phyloP scores from a whole-genome alignment of 2,329 filamentous ascomycete genomes.

The Fusarium compactum region DNA sequence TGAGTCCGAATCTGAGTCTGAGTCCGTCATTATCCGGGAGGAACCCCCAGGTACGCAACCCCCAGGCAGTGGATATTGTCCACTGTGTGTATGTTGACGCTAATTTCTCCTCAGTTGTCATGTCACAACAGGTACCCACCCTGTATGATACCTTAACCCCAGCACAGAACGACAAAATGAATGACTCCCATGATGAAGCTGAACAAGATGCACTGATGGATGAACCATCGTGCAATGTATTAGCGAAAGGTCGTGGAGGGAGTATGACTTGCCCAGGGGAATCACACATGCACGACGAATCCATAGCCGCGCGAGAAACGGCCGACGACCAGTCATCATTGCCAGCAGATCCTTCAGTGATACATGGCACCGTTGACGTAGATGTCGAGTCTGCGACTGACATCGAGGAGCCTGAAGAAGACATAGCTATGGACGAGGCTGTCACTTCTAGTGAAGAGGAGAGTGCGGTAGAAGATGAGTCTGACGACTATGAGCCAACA shows the following conservation, averaged over 20 bases:
- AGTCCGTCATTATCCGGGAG: conserved; percentile 25
- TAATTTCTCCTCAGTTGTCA: conserved; percentile 34
- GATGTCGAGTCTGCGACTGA: conserved; percentile 1
- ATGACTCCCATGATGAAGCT: neutral
- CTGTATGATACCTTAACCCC: neutral
- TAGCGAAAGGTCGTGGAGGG: neutral
- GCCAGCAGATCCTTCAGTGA: neutral
- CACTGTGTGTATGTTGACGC: conserved; percentile 5
- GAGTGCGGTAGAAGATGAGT: conserved; percentile 46
- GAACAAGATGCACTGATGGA: conserved; percentile 24
- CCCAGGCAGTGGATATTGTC: conserved; percentile 2
- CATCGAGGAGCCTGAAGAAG: conserved; percentile 29
- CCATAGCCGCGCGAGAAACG: neutral
- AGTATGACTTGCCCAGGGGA: neutral
- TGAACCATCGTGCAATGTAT: conserved; percentile 3
- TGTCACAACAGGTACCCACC: neutral
- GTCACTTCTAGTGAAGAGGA: conserved; percentile 45
- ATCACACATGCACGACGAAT: neutral
- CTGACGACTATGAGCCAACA: conserved; percentile 69
- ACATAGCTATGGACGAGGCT: conserved; percentile 44
- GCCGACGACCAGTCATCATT: neutral
- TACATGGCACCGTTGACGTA: neutral
- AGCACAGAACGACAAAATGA: neutral
- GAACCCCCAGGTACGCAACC: conserved; percentile 3
- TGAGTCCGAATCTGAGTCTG: conserved; percentile 18